Evolutionary conservation across 352 stramenopile genomes (phyloP).

Genomic region (Pythium plurisporium): DNA sequence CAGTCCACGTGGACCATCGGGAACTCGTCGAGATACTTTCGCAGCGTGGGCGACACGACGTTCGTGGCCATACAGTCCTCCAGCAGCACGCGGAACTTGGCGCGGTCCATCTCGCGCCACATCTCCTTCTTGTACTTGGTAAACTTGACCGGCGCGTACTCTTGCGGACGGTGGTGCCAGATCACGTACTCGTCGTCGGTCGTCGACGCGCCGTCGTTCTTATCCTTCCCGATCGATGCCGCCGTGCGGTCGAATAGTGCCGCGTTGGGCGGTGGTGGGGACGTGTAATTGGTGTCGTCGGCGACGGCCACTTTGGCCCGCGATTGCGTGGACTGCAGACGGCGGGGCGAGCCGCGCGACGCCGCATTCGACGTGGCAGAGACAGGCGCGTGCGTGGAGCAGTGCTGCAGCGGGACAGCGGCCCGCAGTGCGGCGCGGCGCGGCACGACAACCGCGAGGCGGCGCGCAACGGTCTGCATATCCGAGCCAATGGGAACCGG

Average conservation of each 20-base stretch:
- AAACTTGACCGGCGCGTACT: conserved; percentile 19
- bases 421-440: not conserved
- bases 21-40: conserved; percentile 66
- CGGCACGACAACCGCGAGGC: not conserved
- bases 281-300: not conserved
- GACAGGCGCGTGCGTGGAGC: not conserved
- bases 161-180: conserved; percentile 5
- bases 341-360: conserved; percentile 2
- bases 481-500: not conserved
- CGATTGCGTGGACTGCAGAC: conserved; percentile 12
- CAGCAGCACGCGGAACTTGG: conserved; percentile 55
- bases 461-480: conserved; percentile 4
- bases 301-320: not conserved
- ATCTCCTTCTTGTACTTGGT: conserved; percentile 35
- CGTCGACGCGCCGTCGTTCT: not conserved
- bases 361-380: not conserved
- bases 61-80: conserved; percentile 50
- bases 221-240: not conserved
- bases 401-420: not conserved
- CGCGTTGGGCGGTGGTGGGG: conserved; percentile 4
- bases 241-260: conserved; percentile 11
- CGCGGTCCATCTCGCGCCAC: conserved; percentile 38
- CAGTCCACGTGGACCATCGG: conserved; percentile 58
- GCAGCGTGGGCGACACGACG: conserved; percentile 51
- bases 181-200: conserved; percentile 11